phyloP scores from a whole-genome alignment of 148 eudicot genomes.

The Amaranthus cruentus region DNA sequence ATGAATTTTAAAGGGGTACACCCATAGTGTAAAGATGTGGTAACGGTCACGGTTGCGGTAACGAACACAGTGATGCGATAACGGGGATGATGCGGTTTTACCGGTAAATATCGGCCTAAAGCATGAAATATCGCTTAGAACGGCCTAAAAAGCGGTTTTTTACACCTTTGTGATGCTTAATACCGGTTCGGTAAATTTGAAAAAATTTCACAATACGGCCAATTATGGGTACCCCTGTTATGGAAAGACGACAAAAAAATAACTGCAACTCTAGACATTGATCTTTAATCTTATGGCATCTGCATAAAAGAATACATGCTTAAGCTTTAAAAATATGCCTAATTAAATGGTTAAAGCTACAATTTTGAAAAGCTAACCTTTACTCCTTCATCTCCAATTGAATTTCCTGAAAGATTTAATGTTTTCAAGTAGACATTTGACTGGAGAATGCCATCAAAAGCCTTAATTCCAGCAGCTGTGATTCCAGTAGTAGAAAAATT shows the following conservation, averaged over 20 bases:
- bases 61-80: no score
- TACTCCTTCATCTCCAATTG: slow-evolving; percentile 90
- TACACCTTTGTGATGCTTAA: no score
- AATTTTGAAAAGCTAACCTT: slow-evolving; percentile 46
- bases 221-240: background rate
- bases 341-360: background rate
- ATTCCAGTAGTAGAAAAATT: slow-evolving; percentile 88
- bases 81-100: no score
- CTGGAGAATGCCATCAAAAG: slow-evolving; percentile 84
- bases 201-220: no score
- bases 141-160: no score
- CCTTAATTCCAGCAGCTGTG: slow-evolving; percentile 81
- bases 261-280: background rate
- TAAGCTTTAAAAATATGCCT: background rate
- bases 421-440: slow-evolving; percentile 70
- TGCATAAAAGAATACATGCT: background rate
- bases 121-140: no score
- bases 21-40: background rate
- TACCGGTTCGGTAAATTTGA: no score
- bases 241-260: background rate
- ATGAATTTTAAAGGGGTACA: background rate
- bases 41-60: no score
- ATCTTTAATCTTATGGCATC: background rate
- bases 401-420: slow-evolving; percentile 81
- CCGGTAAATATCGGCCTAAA: no score